Base-by-base conservation (phyloP, 1,284 basidiomycete genomes). In the Calocybe gambosa region DNA sequence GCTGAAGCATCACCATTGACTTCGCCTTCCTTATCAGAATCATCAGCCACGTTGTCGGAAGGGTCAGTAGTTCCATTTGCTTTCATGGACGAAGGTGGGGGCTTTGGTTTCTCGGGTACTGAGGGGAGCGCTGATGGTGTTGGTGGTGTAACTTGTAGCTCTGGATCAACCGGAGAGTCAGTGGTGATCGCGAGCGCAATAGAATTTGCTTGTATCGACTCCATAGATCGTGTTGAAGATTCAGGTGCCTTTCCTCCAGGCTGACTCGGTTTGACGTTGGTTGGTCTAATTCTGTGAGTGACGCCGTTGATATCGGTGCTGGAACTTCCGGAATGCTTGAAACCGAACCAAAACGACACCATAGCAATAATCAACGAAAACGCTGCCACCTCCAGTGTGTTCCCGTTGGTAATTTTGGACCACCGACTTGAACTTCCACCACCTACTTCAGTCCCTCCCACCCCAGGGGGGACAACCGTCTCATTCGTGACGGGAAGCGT, bases 11-110 rank as follows among this genome's bases (percentile, higher is more conserved):
- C 63, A 10, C 55, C 80, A 3, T 69, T 71, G 16, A 62, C 69
- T 23, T 72, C 73, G 26, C 69, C 78, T 47, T 84, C 82, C 44
- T 70, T 75, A 41, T 80, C 83, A 43, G 74, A 80, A 2, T 82
- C 81, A 7, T 82, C 81, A 0, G 56, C 70, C 5, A 70, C 72
- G 36, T 28, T 35, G 5, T 68, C 66, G 16, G 50, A 50, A 5
- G 36, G 23, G 7, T 12, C 35, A 42, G 31, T 31, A 42, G 31
- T 20, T 36, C 39, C 37, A 29, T 45, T 36, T 25, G 34, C 15
- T 26, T 37, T 20, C 23, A 18, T 16, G 10, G 25, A 13, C n/a
- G 21, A 35, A 12, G 35, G 12, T 31, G 12, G 3, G 13, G 5
- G 3, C 39, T 50, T 47, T 42, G 45, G n/a, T 12, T n/a, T 39